These are phyloP conservation scores for Magnolia sinica DNA, from an alignment of 164 flowering plant species.

Conservation along the genomic window DNA sequence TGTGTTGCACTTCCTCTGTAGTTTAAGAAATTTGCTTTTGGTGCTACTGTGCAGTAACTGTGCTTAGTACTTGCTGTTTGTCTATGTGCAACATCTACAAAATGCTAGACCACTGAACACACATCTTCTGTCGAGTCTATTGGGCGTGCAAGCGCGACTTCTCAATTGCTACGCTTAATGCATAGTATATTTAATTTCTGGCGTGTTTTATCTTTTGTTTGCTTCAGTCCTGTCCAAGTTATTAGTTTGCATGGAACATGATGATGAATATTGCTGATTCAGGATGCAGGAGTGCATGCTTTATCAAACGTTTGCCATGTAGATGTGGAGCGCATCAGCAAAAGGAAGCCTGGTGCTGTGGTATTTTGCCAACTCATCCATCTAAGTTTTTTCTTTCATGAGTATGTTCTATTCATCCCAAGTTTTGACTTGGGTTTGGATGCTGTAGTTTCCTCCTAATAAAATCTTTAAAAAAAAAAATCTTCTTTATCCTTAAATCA, in stretches of 20 bases:
- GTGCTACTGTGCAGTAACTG: too few species aligned
- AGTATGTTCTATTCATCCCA: background rate
- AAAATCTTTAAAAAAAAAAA: too few species aligned
- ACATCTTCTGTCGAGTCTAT: too few species aligned
- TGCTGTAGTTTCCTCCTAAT: background rate
- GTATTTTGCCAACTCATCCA: constrained; percentile 26
- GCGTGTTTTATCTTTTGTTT: background rate
- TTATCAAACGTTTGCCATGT: constrained; percentile 95
- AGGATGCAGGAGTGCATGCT: constrained; percentile 99
- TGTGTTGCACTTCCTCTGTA: too few species aligned
- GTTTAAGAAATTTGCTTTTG: too few species aligned
- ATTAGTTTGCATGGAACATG: background rate
- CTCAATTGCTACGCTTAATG: too few species aligned
- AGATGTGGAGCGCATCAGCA: constrained; percentile 90
- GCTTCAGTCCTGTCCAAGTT: background rate
- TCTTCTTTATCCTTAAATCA: too few species aligned
- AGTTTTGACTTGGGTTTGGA: background rate
- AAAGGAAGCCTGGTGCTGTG: constrained; percentile 95
- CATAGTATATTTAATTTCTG: too few species aligned
- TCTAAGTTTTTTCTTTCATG: background rate
- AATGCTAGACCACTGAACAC: too few species aligned
- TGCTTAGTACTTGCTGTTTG: too few species aligned
- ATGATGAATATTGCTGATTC: constrained; percentile 6
- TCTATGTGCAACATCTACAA: too few species aligned
- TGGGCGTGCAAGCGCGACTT: too few species aligned